Percentiles rank a stretch among this genome's conserved stretches.
phyloP scores from a whole-genome alignment of 345 rosid genomes.

The Acer saccharum region DNA sequence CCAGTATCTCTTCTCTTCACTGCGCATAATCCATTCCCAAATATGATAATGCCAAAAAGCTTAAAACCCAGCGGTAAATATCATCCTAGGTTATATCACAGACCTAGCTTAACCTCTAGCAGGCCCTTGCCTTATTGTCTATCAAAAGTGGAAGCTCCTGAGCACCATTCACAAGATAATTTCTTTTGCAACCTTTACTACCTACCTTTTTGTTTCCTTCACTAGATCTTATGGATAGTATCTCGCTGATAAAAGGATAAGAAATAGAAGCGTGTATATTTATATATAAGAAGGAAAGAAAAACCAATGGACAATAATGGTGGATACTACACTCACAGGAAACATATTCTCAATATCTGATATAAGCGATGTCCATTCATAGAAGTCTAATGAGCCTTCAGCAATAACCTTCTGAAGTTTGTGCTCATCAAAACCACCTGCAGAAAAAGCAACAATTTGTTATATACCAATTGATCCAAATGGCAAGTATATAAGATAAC shows the following conservation, averaged over 20 bases:
- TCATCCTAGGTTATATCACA: background rate
- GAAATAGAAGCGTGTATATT: background rate
- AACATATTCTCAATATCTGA: background rate
- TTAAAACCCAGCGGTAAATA: background rate
- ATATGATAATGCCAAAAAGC: background rate
- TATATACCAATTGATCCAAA: background rate
- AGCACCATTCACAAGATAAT: background rate
- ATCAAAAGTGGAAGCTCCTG: background rate
- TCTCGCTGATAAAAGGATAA: background rate
- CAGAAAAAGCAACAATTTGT: constrained; percentile 12
- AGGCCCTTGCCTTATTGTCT: background rate
- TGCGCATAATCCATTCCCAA: background rate
- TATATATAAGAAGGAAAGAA: too few species aligned
- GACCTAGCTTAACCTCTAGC: background rate
- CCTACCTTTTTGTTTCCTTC: background rate
- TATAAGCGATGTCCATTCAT: constrained; percentile 69
- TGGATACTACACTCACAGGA: constrained; percentile 17
- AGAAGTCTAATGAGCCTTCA: constrained; percentile 50
- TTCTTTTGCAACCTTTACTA: background rate
- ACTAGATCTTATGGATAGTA: background rate
- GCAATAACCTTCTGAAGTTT: constrained; percentile 15
- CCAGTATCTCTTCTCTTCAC: background rate
- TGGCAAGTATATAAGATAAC: background rate
- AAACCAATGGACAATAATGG: background rate
- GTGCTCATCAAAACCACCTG: constrained; percentile 29